Evolutionary conservation across 164 flowering plant genomes (phyloP).

Genomic region (Annona cherimola): DNA sequence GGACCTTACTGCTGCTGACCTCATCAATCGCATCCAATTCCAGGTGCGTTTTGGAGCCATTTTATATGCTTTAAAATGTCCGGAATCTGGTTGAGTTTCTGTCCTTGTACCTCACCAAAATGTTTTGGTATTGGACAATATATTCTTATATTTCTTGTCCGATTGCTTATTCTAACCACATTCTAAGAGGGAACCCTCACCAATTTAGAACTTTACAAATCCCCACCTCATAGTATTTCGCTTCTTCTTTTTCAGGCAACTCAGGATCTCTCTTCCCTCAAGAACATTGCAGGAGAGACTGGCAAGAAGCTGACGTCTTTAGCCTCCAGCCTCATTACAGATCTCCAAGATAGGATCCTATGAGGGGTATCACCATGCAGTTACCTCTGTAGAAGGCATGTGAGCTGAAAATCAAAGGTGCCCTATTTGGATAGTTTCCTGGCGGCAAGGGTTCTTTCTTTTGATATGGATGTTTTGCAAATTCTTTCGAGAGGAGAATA

Average conservation of each 20-base stretch:
- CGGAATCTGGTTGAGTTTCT: too few species aligned
- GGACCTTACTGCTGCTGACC: slow-evolving; percentile 71
- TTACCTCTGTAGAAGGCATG: background rate
- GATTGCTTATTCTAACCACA: too few species aligned
- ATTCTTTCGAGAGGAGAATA: slow-evolving; percentile 4
- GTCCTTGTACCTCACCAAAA: too few species aligned
- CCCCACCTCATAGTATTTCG: background rate
- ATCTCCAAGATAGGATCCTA: slow-evolving; percentile 91
- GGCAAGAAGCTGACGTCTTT: slow-evolving; percentile 84
- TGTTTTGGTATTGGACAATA: too few species aligned
- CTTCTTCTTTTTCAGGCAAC: slow-evolving; percentile 51
- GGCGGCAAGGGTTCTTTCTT: background rate
- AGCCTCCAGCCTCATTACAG: slow-evolving; percentile 70
- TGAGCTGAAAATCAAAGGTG: background rate
- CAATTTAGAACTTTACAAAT: background rate
- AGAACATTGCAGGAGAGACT: slow-evolving; percentile 94
- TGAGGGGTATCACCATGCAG: slow-evolving; percentile 16
- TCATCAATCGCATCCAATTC: slow-evolving; percentile 31
- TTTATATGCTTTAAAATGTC: background rate
- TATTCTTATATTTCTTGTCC: too few species aligned
- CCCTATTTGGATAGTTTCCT: background rate
- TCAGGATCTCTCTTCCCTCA: slow-evolving; percentile 80
- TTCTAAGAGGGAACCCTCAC: background rate
- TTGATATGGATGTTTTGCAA: background rate
- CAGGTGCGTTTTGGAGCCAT: slow-evolving; percentile 17